These are phyloP conservation scores for Metarhizium brunneum DNA, from an alignment of 2,329 filamentous ascomycete genomes.

Conservation along the genomic window DNA sequence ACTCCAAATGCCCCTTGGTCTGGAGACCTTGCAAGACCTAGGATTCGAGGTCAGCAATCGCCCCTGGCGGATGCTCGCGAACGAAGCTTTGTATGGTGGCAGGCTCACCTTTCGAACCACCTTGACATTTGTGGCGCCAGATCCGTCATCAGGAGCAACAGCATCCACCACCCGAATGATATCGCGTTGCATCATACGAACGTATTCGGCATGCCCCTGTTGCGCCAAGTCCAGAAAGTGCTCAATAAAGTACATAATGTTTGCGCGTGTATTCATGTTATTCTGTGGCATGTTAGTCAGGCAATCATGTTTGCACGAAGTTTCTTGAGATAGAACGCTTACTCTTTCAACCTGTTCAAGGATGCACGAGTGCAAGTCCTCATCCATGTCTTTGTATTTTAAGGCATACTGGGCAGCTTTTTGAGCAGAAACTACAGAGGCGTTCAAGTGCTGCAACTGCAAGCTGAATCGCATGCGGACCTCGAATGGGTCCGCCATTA, in stretches of 20 bases:
- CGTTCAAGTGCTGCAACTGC: slow-evolving; percentile 83
- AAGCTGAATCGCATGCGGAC: slow-evolving; percentile 94
- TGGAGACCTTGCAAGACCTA: slow-evolving; percentile 62
- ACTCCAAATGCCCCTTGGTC: slow-evolving; percentile 61
- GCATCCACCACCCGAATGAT: slow-evolving; percentile 87
- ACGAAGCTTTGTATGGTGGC: neutral
- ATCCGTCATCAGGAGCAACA: slow-evolving; percentile 78
- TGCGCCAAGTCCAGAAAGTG: slow-evolving; percentile 81
- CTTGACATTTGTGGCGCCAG: slow-evolving; percentile 87
- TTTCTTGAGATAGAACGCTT: neutral
- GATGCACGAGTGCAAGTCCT: slow-evolving; percentile 96
- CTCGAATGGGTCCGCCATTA: slow-evolving; percentile 80
- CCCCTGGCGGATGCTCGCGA: neutral
- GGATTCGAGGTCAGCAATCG: neutral
- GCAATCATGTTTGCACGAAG: neutral
- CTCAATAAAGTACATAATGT: slow-evolving; percentile 99
- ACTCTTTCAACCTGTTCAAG: slow-evolving; percentile 87
- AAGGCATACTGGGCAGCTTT: slow-evolving; percentile 94
- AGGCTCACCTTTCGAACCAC: slow-evolving; percentile 68
- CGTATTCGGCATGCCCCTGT: slow-evolving; percentile 69
- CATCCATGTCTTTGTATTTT: slow-evolving; percentile 88
- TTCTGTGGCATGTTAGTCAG: slow-evolving; percentile 40
- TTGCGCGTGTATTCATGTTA: slow-evolving; percentile 93
- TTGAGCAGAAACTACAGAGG: slow-evolving; percentile 77
- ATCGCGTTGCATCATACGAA: slow-evolving; percentile 91